Evolutionary conservation across 441 rosid species (phyloP).

Genomic region (Erodium trifolium): DNA sequence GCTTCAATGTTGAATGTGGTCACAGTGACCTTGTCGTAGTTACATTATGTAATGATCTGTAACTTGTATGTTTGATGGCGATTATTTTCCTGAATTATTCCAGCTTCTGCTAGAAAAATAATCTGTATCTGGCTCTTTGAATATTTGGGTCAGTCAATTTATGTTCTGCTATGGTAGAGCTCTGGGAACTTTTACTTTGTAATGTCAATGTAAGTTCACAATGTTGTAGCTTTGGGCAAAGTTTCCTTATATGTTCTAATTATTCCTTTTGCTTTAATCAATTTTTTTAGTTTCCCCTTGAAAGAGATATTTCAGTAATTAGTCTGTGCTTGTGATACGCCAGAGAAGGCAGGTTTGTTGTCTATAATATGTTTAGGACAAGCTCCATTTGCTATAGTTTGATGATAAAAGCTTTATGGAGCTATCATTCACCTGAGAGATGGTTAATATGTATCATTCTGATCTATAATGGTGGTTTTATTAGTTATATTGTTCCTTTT

Average conservation of each 20-base stretch:
- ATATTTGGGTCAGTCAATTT: no score
- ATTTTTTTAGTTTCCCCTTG: not conserved
- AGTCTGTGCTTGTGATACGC: not conserved
- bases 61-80: not conserved
- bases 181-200: not conserved
- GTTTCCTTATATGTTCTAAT: not conserved
- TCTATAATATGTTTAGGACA: not conserved
- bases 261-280: not conserved
- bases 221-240: not conserved
- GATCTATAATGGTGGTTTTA: no score
- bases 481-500: no score
- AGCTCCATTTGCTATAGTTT: not conserved
- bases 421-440: not conserved
- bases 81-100: no score
- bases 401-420: not conserved
- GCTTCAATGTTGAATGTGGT: no score
- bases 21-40: no score
- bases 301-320: not conserved
- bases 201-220: not conserved
- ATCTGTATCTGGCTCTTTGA: no score
- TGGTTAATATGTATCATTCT: not conserved
- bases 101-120: no score
- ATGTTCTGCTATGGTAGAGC: no score
- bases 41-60: not conserved
- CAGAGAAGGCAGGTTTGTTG: not conserved